phyloP scores from a whole-genome alignment of 106 monocot genomes.

The Dendrobium huoshanense region DNA sequence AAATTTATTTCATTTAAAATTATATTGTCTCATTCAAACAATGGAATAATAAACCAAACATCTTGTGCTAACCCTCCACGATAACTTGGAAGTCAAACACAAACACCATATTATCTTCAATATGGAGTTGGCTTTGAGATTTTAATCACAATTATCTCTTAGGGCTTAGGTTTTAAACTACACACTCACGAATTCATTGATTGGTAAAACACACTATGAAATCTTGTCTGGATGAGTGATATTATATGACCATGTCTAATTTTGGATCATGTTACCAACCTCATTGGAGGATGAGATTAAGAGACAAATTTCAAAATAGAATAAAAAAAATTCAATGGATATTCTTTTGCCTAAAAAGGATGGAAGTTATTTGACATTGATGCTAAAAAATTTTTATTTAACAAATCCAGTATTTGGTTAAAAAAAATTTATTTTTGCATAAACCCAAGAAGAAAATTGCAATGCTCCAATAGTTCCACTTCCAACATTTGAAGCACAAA shows the following conservation, averaged over 20 bases:
- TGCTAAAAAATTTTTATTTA: not conserved
- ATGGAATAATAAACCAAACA: not conserved
- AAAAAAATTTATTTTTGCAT: not conserved
- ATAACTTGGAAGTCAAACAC: not conserved
- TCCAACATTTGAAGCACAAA: not conserved
- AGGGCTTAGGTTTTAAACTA: not conserved
- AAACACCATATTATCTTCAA: not conserved
- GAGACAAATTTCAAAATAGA: constrained; percentile 1
- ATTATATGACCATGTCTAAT: not conserved
- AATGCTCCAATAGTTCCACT: not conserved
- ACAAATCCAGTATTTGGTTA: no score
- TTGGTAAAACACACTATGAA: not conserved
- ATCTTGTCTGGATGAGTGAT: not conserved
- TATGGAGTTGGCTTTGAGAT: not conserved
- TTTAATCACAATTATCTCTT: not conserved
- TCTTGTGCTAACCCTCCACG: not conserved
- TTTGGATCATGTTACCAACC: not conserved
- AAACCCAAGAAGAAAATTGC: not conserved
- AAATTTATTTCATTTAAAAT: not conserved
- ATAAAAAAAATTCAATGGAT: not conserved
- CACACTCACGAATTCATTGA: not conserved
- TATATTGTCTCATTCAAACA: not conserved
- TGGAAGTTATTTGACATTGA: not conserved
- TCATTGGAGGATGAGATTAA: not conserved
- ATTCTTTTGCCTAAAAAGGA: not conserved